Evolutionary conservation across 371 early-diverging fungal species (phyloP).

Genomic region (Apophysomyces sp.): DNA sequence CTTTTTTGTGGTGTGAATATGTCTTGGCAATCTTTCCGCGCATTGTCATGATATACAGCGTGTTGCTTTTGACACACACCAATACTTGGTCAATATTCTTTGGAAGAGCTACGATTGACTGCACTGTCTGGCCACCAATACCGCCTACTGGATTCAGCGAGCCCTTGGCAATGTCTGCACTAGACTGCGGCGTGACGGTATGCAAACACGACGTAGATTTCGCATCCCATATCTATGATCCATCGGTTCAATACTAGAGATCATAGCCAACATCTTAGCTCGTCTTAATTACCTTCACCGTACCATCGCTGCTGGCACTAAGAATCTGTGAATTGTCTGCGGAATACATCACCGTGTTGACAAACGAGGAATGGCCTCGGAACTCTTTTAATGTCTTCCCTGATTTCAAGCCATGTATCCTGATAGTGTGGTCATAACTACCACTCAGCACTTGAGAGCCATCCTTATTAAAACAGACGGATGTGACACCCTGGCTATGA

Average conservation of each 20-base stretch:
- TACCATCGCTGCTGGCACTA: slow-evolving; percentile 87
- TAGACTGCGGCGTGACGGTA: slow-evolving; percentile 48
- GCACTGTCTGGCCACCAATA: slow-evolving; percentile 19
- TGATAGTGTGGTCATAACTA: slow-evolving; percentile 80
- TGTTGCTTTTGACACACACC: slow-evolving; percentile 69
- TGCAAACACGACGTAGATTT: slow-evolving; percentile 47
- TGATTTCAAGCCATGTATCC: slow-evolving; percentile 88
- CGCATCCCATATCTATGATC: slow-evolving; percentile 74
- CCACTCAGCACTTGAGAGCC: slow-evolving; percentile 77
- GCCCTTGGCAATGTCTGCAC: slow-evolving; percentile 1
- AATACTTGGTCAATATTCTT: slow-evolving; percentile 60
- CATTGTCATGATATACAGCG: slow-evolving; percentile 58
- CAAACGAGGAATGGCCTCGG: slow-evolving; percentile 89
- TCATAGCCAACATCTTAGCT: neutral
- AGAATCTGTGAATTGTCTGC: slow-evolving; percentile 67
- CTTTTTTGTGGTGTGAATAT: slow-evolving; percentile 39
- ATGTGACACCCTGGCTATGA: slow-evolving; percentile 85
- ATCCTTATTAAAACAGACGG: slow-evolving; percentile 77
- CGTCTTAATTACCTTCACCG: slow-evolving; percentile 64
- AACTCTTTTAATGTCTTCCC: slow-evolving; percentile 88
- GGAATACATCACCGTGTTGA: slow-evolving; percentile 77
- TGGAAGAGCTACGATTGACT: slow-evolving; percentile 41
- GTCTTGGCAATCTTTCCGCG: slow-evolving; percentile 55
- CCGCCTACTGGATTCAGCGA: slow-evolving; percentile 20
- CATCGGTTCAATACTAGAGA: neutral